These are phyloP conservation scores for Blastobotrys malaysiensis DNA, from an alignment of 1,139 yeast genomes.

Conservation along the genomic window DNA sequence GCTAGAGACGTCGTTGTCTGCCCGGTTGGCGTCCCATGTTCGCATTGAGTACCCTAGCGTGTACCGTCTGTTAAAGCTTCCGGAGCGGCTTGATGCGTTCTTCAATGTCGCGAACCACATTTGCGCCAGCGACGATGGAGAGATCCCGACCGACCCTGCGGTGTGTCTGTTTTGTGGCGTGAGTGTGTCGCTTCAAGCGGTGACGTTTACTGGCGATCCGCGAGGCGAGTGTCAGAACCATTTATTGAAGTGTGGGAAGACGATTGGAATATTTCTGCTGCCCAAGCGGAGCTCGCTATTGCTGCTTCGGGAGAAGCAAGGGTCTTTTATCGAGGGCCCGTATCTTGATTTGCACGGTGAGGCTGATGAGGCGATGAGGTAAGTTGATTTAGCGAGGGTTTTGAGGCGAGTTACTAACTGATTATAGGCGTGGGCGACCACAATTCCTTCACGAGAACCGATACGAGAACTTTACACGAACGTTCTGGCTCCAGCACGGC, in stretches of 20 bases:
- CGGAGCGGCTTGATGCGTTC: conserved; percentile 63
- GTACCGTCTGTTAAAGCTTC: conserved; percentile 52
- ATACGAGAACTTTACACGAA: conserved; percentile 62
- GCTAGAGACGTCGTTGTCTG: conserved; percentile 2
- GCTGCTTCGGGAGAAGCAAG: conserved; percentile 55
- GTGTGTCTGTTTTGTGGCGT: conserved; percentile 80
- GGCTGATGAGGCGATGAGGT: conserved; percentile 57
- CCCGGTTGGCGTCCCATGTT: conserved; percentile 5
- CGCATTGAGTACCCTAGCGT: conserved; percentile 65
- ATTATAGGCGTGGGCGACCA: conserved; percentile 58
- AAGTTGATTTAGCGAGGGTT: conserved; percentile 11
- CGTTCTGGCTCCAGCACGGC: conserved; percentile 75
- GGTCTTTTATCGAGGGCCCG: conserved; percentile 82
- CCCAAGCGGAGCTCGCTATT: conserved; percentile 72
- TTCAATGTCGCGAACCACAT: conserved; percentile 35
- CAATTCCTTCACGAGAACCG: conserved; percentile 58
- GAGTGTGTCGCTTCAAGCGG: conserved; percentile 59
- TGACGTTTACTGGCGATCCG: conserved; percentile 25
- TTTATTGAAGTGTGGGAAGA: conserved; percentile 46
- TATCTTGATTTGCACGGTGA: conserved; percentile 87
- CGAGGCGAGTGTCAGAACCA: conserved; percentile 37
- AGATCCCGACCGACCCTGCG: conserved; percentile 64
- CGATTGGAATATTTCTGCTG: conserved; percentile 70
- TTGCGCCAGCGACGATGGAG: conserved; percentile 21
- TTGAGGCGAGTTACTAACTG: conserved; percentile 8